These are phyloP conservation scores for Tetradesmus obliquus DNA, from an alignment of 139 green algal species.

Conservation along the genomic window DNA sequence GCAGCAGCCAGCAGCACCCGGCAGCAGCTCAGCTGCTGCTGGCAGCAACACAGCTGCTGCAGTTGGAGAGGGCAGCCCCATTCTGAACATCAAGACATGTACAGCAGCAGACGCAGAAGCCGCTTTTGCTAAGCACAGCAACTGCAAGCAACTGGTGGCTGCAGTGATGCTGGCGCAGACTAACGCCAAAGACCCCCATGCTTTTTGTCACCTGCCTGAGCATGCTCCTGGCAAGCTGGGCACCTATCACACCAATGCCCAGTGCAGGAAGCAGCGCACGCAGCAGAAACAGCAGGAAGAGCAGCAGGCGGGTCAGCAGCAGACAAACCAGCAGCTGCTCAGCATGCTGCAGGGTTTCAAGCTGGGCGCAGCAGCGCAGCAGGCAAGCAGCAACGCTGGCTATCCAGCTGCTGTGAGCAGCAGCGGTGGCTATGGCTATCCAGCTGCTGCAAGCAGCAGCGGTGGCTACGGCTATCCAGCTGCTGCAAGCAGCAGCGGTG, in stretches of 20 bases:
- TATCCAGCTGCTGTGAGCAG: too few relatives aligned
- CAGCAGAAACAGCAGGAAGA: background rate
- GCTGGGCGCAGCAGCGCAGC: background rate
- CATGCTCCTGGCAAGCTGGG: background rate
- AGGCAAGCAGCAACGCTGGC: background rate
- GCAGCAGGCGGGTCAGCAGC: background rate
- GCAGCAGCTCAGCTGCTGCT: background rate
- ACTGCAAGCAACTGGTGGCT: too few relatives aligned
- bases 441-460: background rate
- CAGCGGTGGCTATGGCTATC: too few relatives aligned
- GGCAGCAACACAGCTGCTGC: background rate
- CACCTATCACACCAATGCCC: background rate
- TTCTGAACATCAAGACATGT: too few relatives aligned
- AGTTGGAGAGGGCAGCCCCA: background rate
- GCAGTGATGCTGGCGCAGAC: background rate
- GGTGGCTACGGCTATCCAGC: background rate
- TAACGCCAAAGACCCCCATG: background rate
- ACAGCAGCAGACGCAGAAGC: background rate
- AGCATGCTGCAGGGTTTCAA: background rate
- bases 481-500: background rate
- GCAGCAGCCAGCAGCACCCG: background rate
- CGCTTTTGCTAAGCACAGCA: background rate
- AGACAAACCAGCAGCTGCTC: background rate
- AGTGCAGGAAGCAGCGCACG: background rate
- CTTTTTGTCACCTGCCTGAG: background rate